A percentile compares a stretch with the other conserved stretches of the same genome.
Conservation (phyloP, 768 basidiomycete species). For the Agrocybe praecox region DNA sequence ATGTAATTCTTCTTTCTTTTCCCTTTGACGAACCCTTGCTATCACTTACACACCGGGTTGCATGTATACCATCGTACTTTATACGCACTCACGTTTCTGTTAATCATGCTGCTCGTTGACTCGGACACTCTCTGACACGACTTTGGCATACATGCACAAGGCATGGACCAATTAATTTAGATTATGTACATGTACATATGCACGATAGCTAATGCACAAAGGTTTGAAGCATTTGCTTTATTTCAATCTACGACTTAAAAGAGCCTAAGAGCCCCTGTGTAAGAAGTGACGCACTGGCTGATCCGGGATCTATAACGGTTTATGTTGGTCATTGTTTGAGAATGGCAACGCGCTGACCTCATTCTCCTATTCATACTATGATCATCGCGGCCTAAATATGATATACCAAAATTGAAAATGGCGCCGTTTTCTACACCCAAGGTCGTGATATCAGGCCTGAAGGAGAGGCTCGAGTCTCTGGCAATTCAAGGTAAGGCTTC, state of each 20-base stretch:
- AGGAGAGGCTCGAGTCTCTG: slow-evolving; percentile 51
- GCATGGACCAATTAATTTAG: too few species aligned
- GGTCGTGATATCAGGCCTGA: slow-evolving; percentile 40
- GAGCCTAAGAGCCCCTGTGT: too few species aligned
- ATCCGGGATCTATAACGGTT: too few species aligned
- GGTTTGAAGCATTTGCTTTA: too few species aligned
- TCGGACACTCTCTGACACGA: neutral
- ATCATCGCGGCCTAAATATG: neutral
- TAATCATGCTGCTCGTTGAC: neutral
- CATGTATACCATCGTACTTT: neutral
- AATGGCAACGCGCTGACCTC: neutral
- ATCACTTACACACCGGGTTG: neutral
- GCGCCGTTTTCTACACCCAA: slow-evolving; percentile 39
- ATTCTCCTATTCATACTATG: neutral
- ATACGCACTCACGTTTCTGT: neutral
- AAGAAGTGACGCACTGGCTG: too few species aligned
- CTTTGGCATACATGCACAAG: too few species aligned
- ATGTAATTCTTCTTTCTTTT: neutral
- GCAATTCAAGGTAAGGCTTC: slow-evolving; percentile 41
- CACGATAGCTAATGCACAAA: too few species aligned
- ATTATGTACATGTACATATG: too few species aligned
- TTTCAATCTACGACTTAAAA: too few species aligned
- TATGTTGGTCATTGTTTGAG: neutral
- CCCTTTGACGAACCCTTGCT: neutral
- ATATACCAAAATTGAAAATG: slow-evolving; percentile 26